Base-by-base conservation (phyloP, 176 grass and related monocot species). In the Cenchrus fungigraminus region DNA sequence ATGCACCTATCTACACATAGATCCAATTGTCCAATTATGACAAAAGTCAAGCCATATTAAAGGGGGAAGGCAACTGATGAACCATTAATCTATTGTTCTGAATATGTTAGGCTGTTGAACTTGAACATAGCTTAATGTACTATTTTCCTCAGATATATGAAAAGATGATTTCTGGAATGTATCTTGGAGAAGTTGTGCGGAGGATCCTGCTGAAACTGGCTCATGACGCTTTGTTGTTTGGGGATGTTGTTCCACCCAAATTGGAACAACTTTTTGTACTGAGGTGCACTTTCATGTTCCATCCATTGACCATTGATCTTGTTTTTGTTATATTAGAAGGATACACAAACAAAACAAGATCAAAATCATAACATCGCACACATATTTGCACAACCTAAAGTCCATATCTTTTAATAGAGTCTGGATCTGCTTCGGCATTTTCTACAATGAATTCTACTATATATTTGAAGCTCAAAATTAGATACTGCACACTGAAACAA, bases 91-190 rank as follows among this genome's bases (percentile, higher is more conserved):
- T 73, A 59, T 74, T 77, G 65, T 84, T 79, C 28, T 43, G 15
- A 52, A 19, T 31, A 76, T 65, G 52, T 76, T 62, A 63, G 46
- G 13, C 20, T 77, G 19, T 79, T 87, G 32, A 65, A 50, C 61
- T 74, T 90, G 32, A 65, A 50, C 68, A 61, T 8, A 84, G 17
- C 52, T 71, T 73, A 40, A 40, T 64, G 2, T 84, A 9, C 29
- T 84, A 47, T 87, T 65, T 82, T 59, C 47, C 20, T 81, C 83
- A 98, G 96, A 83, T 98, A 87, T 98, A 94, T 73, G 91, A 98
- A 82, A 98, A 98, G 78, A 95, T 98, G 89, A 95, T 98, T 84
- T 98, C 96, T 61, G 96, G 96, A 62, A 98, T 98, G 96, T 98
- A 98, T 87, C 90, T 98, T 87, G 96, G 96, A 85, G 96, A 98